Evolutionary conservation across 176 grass and related monocot species (phyloP).

Genomic region (Calamus simplicifolius): DNA sequence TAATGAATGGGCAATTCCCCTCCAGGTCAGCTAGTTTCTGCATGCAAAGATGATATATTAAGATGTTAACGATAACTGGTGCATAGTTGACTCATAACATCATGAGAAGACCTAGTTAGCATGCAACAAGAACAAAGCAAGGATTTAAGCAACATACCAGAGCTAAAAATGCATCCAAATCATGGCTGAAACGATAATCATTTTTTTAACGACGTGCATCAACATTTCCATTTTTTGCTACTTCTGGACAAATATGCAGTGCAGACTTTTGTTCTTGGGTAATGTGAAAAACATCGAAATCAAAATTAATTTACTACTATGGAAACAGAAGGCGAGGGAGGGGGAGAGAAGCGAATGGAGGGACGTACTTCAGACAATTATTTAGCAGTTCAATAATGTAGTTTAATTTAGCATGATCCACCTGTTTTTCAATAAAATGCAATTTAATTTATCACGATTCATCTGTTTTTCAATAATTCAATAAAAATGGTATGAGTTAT

Average conservation of each 20-base stretch:
- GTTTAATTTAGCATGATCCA: no score
- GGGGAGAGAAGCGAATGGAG: no score
- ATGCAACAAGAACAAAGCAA: no score
- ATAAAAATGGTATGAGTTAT: not conserved
- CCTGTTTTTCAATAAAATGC: no score
- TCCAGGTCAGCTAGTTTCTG: slow-evolving; percentile 92
- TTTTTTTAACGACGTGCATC: slow-evolving; percentile 53
- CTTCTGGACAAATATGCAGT: slow-evolving; percentile 59
- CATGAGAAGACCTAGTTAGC: no score
- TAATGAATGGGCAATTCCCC: slow-evolving; percentile 65
- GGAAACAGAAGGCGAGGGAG: no score
- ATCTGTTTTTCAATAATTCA: not conserved
- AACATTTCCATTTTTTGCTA: slow-evolving; percentile 65
- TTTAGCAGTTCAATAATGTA: no score
- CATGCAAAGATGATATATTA: not conserved
- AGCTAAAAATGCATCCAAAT: slow-evolving; percentile 66
- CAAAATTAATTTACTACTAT: no score
- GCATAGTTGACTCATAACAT: no score
- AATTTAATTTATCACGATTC: not conserved
- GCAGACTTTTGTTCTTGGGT: slow-evolving; percentile 59
- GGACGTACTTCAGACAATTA: no score
- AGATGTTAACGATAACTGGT: no score
- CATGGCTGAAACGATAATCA: slow-evolving; percentile 85
- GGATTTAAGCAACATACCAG: slow-evolving; percentile 36
- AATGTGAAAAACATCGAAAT: not conserved